These are phyloP conservation scores for Globisporangium nagaii DNA, from an alignment of 352 stramenopile genomes.

Conservation along the genomic window DNA sequence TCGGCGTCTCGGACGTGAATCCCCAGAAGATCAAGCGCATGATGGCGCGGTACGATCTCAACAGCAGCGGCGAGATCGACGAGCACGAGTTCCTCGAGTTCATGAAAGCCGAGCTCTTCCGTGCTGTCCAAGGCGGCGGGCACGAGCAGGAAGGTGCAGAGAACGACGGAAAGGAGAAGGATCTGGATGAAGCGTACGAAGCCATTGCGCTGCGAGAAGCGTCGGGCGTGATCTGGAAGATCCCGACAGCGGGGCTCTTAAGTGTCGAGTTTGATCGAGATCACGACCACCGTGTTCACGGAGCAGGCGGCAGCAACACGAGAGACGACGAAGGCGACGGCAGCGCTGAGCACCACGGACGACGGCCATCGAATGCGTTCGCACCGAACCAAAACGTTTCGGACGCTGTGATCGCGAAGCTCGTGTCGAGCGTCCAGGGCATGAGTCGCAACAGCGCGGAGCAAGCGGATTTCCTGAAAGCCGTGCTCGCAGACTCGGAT, in stretches of 20 bases:
- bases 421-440: constrained; percentile 38
- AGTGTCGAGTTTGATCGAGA: constrained; percentile 29
- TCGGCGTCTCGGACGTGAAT: constrained; percentile 36
- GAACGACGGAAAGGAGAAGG: background rate
- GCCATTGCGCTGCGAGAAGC: constrained; percentile 16
- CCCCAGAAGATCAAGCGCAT: constrained; percentile 36
- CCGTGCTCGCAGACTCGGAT: constrained; percentile 45
- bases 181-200: constrained; percentile 23
- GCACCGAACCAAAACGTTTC: constrained; percentile 17
- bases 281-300: background rate
- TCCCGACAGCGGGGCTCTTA: constrained; percentile 29
- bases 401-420: constrained; percentile 28
- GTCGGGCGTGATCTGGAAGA: constrained; percentile 32
- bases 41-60: constrained; percentile 60
- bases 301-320: background rate
- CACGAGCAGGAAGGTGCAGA: background rate
- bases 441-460: constrained; percentile 39
- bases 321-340: background rate
- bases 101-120: constrained; percentile 50
- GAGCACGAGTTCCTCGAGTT: constrained; percentile 71
- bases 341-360: too few species aligned
- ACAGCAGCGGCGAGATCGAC: constrained; percentile 69
- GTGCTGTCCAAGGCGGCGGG: background rate
- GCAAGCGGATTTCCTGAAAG: constrained; percentile 54
- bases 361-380: background rate